Evolutionary conservation across 2,329 filamentous ascomycete species (phyloP), one percentile per base, ranked within the genome.

Genomic region (Aspergillus sp.): DNA sequence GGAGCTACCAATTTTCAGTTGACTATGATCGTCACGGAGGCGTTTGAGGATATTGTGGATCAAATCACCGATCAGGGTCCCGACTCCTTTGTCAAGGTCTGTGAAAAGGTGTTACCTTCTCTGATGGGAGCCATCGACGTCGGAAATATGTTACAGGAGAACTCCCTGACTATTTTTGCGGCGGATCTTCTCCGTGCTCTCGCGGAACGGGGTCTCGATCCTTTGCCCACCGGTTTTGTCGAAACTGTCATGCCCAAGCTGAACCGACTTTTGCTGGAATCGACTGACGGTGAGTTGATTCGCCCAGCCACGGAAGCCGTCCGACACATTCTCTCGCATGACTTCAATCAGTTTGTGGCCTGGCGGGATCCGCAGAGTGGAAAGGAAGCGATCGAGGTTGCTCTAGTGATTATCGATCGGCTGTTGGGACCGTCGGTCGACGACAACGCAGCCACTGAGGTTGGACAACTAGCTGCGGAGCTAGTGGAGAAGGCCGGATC

Each of bases 401-500:
- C 89, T 46, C 78, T 98, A 38, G 81, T 89, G 51, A 93, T 98
- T 55, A 89, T 98, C 50, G 93, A 96, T 64, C 87, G 91, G 38
- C 78, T 98, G 5, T 78, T 98, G 28, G 85, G 87, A 3, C 85
- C 88, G 1, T 70, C 78, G 1, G 85, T 97, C n/a, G 87, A 94
- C 58, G 93, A 98, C 59, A 89, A 91, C 58, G 88, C 90, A 12
- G 93, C 91, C 5, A 88, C 90, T n/a, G 91, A 98, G 70, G 90
- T 98, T 35, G 93, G 93, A 54, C 89, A 90, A 11, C 79, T 98
- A 51, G 93, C 93, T 5, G 91, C 91, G 2, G 90, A 95, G 67
- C 76, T 98, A 27, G 93, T 98, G 1, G 91, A 97, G 68, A 95
- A 93, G 69, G 93, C 91, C 40, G 93, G 93, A 8, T 84, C 90